These are phyloP conservation scores for Globisporangium polare DNA, from an alignment of 352 stramenopile species.

Conservation along the genomic window DNA sequence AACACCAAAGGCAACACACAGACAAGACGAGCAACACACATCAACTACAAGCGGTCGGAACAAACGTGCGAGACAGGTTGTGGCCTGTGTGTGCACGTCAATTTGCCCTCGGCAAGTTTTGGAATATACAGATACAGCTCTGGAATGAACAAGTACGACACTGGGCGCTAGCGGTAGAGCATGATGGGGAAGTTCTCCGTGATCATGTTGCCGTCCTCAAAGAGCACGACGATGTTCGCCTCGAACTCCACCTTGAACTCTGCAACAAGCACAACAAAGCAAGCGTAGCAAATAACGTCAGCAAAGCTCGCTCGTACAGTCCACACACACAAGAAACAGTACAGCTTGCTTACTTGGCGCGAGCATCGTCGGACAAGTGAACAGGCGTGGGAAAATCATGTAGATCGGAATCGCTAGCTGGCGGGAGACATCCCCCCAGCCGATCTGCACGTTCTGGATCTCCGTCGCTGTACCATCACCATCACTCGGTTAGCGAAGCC, in stretches of 20 bases:
- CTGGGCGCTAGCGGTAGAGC: constrained; percentile 53
- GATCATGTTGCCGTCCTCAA: constrained; percentile 90
- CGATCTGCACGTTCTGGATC: constrained; percentile 94
- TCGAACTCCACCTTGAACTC: constrained; percentile 92
- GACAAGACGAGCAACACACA: neutral
- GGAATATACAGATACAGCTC: neutral
- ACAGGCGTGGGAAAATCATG: constrained; percentile 92
- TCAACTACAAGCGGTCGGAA: neutral
- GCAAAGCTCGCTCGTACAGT: neutral
- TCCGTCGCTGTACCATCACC: constrained; percentile 75
- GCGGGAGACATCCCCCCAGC: constrained; percentile 85
- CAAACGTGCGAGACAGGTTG: no score
- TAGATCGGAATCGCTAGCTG: constrained; percentile 92
- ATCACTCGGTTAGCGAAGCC: no score
- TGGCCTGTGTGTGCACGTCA: neutral
- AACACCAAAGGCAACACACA: no score
- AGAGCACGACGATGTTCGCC: constrained; percentile 90
- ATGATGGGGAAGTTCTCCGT: constrained; percentile 88
- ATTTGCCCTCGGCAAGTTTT: neutral
- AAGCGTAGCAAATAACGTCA: neutral
- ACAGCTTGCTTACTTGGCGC: constrained; percentile 40
- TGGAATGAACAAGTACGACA: neutral
- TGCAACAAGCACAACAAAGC: constrained; percentile 13
- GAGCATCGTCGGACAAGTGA: constrained; percentile 91
- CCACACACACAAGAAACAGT: neutral